Conservation (phyloP, 306 rosid species). For the Corylus americana region DNA sequence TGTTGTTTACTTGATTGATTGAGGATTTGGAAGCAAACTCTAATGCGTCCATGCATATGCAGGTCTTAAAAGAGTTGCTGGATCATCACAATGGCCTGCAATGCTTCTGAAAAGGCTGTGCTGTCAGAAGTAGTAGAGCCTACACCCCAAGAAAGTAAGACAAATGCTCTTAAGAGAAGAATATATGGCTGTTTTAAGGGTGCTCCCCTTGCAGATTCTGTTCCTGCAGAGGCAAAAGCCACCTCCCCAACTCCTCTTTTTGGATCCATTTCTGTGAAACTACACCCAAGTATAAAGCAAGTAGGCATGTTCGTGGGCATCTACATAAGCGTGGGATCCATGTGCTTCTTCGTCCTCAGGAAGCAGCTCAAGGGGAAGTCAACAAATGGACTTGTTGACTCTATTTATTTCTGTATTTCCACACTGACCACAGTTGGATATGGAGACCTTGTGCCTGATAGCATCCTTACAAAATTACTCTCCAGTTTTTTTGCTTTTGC, state of each 20-base stretch:
- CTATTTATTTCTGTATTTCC: neutral
- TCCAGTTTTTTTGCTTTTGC: neutral
- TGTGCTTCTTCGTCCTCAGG: neutral
- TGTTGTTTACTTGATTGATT: neutral
- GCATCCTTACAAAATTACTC: neutral
- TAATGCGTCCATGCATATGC: neutral
- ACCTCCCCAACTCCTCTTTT: neutral
- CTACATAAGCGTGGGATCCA: neutral
- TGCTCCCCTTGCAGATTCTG: conserved; percentile 46
- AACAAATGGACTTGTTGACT: conserved; percentile 7
- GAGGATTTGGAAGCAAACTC: neutral
- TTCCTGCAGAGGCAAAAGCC: neutral
- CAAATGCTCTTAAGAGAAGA: conserved; percentile 35
- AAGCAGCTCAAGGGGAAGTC: conserved; percentile 6
- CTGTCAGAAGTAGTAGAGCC: conserved; percentile 27
- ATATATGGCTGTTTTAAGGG: conserved; percentile 51
- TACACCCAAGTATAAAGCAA: neutral
- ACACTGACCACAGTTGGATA: conserved; percentile 5
- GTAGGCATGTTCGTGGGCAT: neutral
- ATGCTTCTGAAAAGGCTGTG: conserved; percentile 43
- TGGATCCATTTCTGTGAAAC: neutral
- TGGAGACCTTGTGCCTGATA: conserved; percentile 11
- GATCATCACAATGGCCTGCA: conserved; percentile 47
- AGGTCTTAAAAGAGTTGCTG: conserved; percentile 13
- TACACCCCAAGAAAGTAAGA: conserved; percentile 24